Evolutionary conservation across 257 asterid genomes (phyloP).

Genomic region (Penstemon newberryi): DNA sequence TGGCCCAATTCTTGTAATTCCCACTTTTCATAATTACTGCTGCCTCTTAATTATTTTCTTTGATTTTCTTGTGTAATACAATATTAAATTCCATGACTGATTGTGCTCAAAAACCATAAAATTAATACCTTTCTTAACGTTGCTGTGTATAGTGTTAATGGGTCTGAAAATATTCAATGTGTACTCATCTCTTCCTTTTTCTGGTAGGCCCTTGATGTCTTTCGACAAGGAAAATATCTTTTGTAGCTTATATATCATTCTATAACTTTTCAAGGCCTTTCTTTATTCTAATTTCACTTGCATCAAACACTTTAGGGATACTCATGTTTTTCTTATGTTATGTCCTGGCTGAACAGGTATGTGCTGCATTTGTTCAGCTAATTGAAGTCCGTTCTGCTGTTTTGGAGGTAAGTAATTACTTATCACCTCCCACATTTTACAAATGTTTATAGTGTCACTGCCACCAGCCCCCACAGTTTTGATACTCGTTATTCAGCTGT

Average conservation of each 20-base stretch:
- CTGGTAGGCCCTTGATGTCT: background rate
- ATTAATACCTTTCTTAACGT: background rate
- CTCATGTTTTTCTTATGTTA: constrained; percentile 21
- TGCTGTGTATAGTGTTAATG: background rate
- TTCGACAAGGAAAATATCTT: constrained; percentile 3
- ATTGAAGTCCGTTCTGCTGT: constrained; percentile 78
- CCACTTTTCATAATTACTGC: background rate
- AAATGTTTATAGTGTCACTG: constrained; percentile 8
- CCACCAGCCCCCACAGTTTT: background rate
- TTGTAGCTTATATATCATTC: background rate
- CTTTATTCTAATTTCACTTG: background rate
- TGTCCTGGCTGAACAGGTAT: constrained; percentile 56
- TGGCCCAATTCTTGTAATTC: background rate
- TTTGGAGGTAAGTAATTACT: constrained; percentile 58
- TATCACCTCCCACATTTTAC: constrained; percentile 15
- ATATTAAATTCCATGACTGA: background rate
- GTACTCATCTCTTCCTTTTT: constrained; percentile 2
- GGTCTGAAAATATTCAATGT: constrained; percentile 7
- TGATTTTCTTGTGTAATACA: background rate
- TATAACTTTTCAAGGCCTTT: constrained; percentile 12
- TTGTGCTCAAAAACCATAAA: background rate
- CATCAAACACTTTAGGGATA: constrained; percentile 20
- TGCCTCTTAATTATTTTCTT: background rate
- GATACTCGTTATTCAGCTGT: background rate
- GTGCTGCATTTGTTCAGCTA: constrained; percentile 95